phyloP scores from a whole-genome alignment of 1,284 basidiomycete species.

The Ustilago shanxiensis region DNA sequence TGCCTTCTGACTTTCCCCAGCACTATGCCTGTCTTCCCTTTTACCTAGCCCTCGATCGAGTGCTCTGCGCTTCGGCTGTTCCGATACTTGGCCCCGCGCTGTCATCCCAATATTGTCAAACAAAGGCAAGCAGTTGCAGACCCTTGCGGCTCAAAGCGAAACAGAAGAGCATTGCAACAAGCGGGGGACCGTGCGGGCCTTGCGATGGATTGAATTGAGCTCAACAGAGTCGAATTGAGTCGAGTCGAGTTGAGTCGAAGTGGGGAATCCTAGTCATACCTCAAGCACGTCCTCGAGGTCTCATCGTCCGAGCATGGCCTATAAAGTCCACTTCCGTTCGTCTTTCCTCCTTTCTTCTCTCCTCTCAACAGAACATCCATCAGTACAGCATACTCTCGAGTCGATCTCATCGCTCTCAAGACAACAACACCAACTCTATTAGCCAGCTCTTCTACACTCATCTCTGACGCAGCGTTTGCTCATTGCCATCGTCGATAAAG shows the following conservation, averaged over 20 bases:
- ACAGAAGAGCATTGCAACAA: neutral
- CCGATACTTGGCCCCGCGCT: constrained; percentile 7
- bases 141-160: neutral
- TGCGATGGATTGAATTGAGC: neutral
- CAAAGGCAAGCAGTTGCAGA: neutral
- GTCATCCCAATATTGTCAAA: neutral
- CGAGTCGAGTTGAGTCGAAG: neutral
- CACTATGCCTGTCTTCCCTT: too few relatives aligned
- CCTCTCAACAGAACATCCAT: constrained; percentile 27
- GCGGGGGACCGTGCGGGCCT: constrained; percentile 20
- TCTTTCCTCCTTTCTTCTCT: constrained; percentile 19
- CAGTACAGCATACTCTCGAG: constrained; percentile 33
- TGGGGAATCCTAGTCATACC: constrained; percentile 16
- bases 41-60: too few relatives aligned
- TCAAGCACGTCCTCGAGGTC: neutral
- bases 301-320: constrained; percentile 15
- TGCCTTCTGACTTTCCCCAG: neutral
- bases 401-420: constrained; percentile 20
- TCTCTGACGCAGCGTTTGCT: constrained; percentile 46
- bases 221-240: neutral
- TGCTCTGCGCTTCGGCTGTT: neutral
- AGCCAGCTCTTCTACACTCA: constrained; percentile 33
- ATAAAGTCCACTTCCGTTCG: constrained; percentile 31
- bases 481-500: constrained; percentile 23
- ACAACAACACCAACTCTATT: constrained; percentile 5